A percentile compares a stretch with the other conserved stretches of the same genome.
phyloP scores from a whole-genome alignment of 2,329 filamentous ascomycete species.

The Aspergillus luchuensis region DNA sequence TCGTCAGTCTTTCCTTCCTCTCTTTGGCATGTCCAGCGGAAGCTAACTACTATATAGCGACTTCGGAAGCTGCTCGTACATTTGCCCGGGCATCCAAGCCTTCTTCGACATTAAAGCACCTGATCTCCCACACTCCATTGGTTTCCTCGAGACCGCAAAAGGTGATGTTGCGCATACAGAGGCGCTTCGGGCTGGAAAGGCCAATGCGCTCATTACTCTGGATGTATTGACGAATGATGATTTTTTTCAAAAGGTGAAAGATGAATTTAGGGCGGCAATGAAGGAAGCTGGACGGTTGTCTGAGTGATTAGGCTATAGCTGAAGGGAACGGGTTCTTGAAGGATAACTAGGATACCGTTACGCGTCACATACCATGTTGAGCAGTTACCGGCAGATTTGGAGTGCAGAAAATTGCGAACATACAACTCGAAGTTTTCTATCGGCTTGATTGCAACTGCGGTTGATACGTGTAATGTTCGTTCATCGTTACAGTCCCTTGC shows the following conservation, averaged over 20 bases:
- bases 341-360: not conserved
- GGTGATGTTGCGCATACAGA: not conserved
- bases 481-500: too few species aligned
- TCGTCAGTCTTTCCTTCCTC: not conserved
- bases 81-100: not conserved
- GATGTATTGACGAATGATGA: not conserved
- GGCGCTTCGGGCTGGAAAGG: conserved; percentile 2
- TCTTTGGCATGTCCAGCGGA: too few species aligned
- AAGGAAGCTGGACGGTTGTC: not conserved
- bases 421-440: too few species aligned
- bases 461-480: too few species aligned
- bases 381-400: too few species aligned
- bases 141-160: not conserved
- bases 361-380: too few species aligned
- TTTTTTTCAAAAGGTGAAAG: not conserved
- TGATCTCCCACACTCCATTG: not conserved
- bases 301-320: not conserved
- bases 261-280: not conserved
- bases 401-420: too few species aligned
- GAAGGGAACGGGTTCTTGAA: too few species aligned
- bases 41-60: not conserved
- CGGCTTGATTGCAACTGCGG: too few species aligned
- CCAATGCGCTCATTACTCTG: not conserved
- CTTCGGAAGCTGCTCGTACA: conserved; percentile 5
- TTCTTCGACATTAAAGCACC: not conserved